Percentiles rank a stretch among this genome's conserved stretches.
Conservation (phyloP, 129 eudicot species). For the Gnaphalium uliginosum region DNA sequence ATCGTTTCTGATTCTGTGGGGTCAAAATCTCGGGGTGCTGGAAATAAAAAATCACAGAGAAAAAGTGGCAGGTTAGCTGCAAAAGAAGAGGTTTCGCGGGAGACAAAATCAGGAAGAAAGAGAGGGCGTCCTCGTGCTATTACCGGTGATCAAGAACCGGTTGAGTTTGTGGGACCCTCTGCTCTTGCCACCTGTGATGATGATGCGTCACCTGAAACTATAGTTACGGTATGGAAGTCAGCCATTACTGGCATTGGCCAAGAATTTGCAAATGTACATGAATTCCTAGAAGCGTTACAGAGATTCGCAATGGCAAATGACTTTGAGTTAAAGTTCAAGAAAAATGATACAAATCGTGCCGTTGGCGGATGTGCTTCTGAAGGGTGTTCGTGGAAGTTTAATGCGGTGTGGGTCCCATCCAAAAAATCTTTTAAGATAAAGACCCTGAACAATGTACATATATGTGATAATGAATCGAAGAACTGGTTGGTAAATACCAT, state of each 20-base stretch:
- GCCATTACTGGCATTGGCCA: conserved; percentile 73
- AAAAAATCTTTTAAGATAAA: conserved; percentile 56
- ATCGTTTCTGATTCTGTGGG: conserved; percentile 47
- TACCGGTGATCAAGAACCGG: conserved; percentile 31
- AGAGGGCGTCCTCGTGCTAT: conserved; percentile 24
- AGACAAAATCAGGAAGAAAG: conserved; percentile 41
- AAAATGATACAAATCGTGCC: conserved; percentile 56
- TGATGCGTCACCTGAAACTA: conserved; percentile 43
- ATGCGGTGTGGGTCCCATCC: conserved; percentile 57
- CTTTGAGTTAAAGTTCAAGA: conserved; percentile 56
- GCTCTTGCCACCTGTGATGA: conserved; percentile 42
- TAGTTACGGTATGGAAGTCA: conserved; percentile 53
- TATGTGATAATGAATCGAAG: conserved; percentile 60
- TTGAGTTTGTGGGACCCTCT: conserved; percentile 31
- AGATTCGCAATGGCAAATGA: conserved; percentile 73
- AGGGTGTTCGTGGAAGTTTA: conserved; percentile 76
- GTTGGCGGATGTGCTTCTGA: conserved; percentile 54
- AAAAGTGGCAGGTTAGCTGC: conserved; percentile 42
- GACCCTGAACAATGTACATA: conserved; percentile 52
- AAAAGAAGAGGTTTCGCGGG: conserved; percentile 38
- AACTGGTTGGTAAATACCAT: conserved; percentile 57
- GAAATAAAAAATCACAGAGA: conserved; percentile 32
- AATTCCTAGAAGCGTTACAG: conserved; percentile 59
- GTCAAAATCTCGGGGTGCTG: conserved; percentile 36
- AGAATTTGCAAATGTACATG: conserved; percentile 55